Base-by-base conservation (phyloP, 164 flowering plant genomes). In the Magnolia officinalis region DNA sequence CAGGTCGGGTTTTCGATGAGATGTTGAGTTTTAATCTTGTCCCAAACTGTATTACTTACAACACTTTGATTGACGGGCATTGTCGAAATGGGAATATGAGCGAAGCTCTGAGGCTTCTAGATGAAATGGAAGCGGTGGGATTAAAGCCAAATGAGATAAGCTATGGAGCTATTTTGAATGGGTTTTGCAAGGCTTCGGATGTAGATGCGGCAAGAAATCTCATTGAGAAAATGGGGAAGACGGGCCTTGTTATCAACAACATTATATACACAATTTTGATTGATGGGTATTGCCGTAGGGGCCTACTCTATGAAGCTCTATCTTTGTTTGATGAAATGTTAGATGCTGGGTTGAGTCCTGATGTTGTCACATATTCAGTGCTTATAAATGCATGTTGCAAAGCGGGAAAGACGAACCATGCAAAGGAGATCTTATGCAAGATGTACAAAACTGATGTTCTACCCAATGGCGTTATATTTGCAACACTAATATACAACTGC, bases 121-220 rank as follows among this genome's bases (percentile, higher is more conserved):
- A 82, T 72, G 61, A 81, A 78, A 92, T 94, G 95, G 91, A 87
- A 85, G 81, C 55, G 1, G 68, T 31, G 21, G 98, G 93, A 24
- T 24, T 87, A 16, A 78, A 24, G 70, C 91, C 94, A 45, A 87
- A 88, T 85, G 92, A 90, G 80, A 84, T 85, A 51, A 90, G 84
- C 77, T 91, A 88, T 87, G 95, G 97, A 45, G 75, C 88, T 77
- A 80, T 91, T 76, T 81, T 94, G 77, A 84, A 92, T 84, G 95
- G 95, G 31, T 77, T 90, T 29, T 90, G 91, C 85, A 94, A 85
- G 81, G 84, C 78, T 82, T 81, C 79, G 10, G 81, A 83, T 75
- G 81, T 92, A 70, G 87, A 87, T 71, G 80, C 82, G 26, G 95
- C 94, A 14, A 76, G 73, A 73, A 71, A 72, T 76, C 76, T 91